phyloP scores from a whole-genome alignment of 1,139 yeast species.

The Yamadazyma oceani region DNA sequence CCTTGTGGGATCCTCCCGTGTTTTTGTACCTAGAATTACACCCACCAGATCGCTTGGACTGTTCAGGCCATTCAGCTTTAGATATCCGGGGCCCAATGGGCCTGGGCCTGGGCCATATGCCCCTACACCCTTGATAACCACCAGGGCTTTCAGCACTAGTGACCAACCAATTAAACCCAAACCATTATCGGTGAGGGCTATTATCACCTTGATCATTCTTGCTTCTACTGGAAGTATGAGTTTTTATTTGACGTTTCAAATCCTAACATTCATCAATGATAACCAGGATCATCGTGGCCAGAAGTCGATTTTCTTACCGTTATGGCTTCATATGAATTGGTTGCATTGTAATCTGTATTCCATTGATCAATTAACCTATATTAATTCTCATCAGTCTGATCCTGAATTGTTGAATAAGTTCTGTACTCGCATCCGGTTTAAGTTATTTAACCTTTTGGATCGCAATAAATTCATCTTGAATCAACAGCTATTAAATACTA shows the following conservation, averaged over 20 bases:
- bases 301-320: conserved; percentile 16
- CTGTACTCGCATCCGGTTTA: conserved; percentile 14
- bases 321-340: conserved; percentile 16
- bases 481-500: conserved; percentile 12
- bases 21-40: too few relatives aligned
- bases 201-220: conserved; percentile 12
- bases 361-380: not conserved
- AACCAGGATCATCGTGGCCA: not conserved
- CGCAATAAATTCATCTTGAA: conserved; percentile 11
- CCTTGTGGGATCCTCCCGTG: too few relatives aligned
- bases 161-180: conserved; percentile 7
- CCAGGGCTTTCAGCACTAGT: too few relatives aligned
- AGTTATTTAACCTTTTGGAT: conserved; percentile 8
- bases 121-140: too few relatives aligned
- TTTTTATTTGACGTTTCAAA: conserved; percentile 15
- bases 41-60: too few relatives aligned
- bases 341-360: not conserved
- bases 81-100: too few relatives aligned
- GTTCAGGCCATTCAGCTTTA: too few relatives aligned
- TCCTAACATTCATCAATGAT: conserved; percentile 11
- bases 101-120: too few relatives aligned
- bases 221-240: conserved; percentile 17
- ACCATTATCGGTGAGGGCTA: conserved; percentile 13
- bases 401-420: conserved; percentile 3
- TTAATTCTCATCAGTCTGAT: not conserved